Conservation (phyloP, 169 alveolate species). For the Plasmodium billcollinsi region DNA sequence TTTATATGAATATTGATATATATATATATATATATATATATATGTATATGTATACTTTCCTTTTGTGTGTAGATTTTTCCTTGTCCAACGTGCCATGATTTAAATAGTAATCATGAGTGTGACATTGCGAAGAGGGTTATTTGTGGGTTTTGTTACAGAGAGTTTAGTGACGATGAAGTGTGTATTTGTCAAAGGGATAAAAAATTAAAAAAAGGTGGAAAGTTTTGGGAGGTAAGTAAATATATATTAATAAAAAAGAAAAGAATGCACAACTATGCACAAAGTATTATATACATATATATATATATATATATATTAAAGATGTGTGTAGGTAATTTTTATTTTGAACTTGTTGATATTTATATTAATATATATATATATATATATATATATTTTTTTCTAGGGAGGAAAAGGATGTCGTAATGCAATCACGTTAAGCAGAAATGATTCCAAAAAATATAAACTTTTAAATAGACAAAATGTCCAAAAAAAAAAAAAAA, state of each 20-base stretch:
- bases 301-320: no score
- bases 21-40: not conserved
- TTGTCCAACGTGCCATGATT: slow-evolving; percentile 82
- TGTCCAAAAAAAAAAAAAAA: slow-evolving; percentile 62
- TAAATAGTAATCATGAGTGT: slow-evolving; percentile 78
- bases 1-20: not conserved
- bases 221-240: slow-evolving; percentile 79
- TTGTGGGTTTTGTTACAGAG: slow-evolving; percentile 82
- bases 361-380: not conserved
- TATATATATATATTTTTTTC: not conserved
- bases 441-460: slow-evolving; percentile 77
- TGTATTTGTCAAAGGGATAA: slow-evolving; percentile 73
- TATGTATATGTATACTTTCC: not conserved
- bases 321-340: not conserved
- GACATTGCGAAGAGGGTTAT: slow-evolving; percentile 79
- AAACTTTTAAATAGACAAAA: slow-evolving; percentile 78
- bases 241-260: not conserved
- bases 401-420: slow-evolving; percentile 85
- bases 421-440: slow-evolving; percentile 80
- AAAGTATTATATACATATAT: not conserved
- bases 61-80: slow-evolving; percentile 73
- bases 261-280: not conserved
- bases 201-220: slow-evolving; percentile 69
- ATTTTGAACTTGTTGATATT: not conserved
- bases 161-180: slow-evolving; percentile 77